Evolutionary conservation across 345 rosid species (phyloP), one percentile per base, ranked within the genome.

Genomic region (Clarkia xantiana): DNA sequence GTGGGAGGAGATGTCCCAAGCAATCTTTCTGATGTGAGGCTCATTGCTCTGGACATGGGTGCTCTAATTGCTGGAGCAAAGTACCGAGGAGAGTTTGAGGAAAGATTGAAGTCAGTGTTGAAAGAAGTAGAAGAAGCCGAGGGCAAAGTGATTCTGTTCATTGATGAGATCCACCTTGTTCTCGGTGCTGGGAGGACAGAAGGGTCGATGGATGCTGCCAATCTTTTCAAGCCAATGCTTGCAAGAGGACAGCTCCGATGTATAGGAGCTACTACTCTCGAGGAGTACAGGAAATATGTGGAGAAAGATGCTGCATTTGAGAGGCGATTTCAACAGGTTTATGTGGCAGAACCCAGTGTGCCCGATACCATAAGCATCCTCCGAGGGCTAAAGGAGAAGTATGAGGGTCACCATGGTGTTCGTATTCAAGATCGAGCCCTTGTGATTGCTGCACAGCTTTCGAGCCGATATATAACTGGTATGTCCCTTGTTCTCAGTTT

Each of bases 121-220:
- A 86, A 90, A 61, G 97, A 90, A 66, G 97, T 90, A 14, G 94
- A 90, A 45, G 97, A 90, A 10, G 94, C 95, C 36, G 78, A 82
- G 39, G 97, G 97, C 13, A 89, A 86, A 62, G 97, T 86, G 44
- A 90, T 90, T 39, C 69, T 90, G 50, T 90, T 90, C 36, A 90
- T 90, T 5, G 97, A 90, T 70, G 97, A 90, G 59, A 86, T 90
- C 45, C 95, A 90, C 48, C 75, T 90, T 14, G 97, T 82, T 50
- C 88, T 90, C 3, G 95, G 94, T n/a, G 97, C 95, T 34, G 97
- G 97, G 3, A 71, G 88, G 40, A 72, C 84, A 0, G 95, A 86
- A 58, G 95, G 95, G 1, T 86, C 97, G 0, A 90, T 90, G 97
- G 97, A 90, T 71, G 97, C 95, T 9, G 97, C 97, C 1, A 90